Base-by-base conservation (phyloP, 148 eudicot genomes). In the Persicaria maculosa region DNA sequence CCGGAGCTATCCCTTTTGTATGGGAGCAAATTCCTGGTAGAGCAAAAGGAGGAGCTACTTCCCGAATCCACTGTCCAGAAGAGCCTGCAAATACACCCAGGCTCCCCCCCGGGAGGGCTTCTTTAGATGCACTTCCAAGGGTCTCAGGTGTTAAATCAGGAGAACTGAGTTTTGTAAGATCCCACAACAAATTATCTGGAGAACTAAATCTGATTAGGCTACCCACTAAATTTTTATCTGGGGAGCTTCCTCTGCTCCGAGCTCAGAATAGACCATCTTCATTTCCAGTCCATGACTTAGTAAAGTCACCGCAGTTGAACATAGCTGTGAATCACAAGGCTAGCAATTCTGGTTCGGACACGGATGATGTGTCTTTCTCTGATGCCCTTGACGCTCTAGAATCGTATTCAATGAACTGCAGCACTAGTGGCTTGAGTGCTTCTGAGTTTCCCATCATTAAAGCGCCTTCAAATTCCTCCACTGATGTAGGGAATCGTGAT, bases 401-500 rank as follows among this genome's bases (percentile, higher is more conserved):
- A 36, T 75, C 77, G 4, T 68, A 22, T 46, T 75, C 77, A 6
- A 75, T 75, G 71, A 65, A 75, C 61, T 75, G 77, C 72, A 75
- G 77, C 50, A 58, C 54, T 31, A 67, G 77, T 44, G 77, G 77
- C 2, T 45, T 87, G 75, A 92, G 92, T 74, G 87, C 83, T n/a
- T 80, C 75, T 10, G 84, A 84, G 45, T 74, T 75, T 36, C 81
- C 79, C 7, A 83, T 82, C 45, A 47, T 44, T 15, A 78, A 80
- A 40, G 76, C 75, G 45, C 72, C 81, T 1, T 82, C 72, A 65
- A 76, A 36, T 9, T 77, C 84, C 53, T 75, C 74, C 62, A 57
- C 74, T 1, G 91, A 91, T 71, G 70, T 76, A 14, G 86, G 81
- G 65, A 82, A 96, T 44, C 86, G 88, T 15, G 97, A 92, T 68